phyloP scores from a whole-genome alignment of 73 alveolate genomes.

The Paramecium tetraurelia region DNA sequence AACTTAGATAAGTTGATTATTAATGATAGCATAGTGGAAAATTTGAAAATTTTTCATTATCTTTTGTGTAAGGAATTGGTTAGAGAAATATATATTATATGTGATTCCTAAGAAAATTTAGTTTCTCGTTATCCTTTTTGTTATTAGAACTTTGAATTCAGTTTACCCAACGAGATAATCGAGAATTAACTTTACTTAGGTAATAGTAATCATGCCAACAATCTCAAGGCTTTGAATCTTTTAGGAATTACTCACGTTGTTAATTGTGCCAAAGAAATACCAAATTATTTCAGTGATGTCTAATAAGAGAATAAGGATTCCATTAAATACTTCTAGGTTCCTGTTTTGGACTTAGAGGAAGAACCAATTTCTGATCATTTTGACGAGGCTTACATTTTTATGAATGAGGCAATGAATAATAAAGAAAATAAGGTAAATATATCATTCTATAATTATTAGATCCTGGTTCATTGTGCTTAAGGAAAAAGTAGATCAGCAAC shows the following conservation, averaged over 20 bases:
- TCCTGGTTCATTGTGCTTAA: constrained; percentile 87
- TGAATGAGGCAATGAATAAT: constrained; percentile 28
- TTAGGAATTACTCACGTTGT: constrained; percentile 79
- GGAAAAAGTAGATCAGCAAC: constrained; percentile 87
- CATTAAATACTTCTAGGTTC: constrained; percentile 26
- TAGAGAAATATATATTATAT: neutral
- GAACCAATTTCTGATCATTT: constrained; percentile 43
- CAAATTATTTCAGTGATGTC: constrained; percentile 60
- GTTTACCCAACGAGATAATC: constrained; percentile 70
- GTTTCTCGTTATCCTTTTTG: neutral
- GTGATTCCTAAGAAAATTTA: neutral
- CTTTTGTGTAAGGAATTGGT: neutral
- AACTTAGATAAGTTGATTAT: neutral
- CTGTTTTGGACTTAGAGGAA: constrained; percentile 50
- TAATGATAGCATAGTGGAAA: neutral
- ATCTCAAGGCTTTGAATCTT: constrained; percentile 52
- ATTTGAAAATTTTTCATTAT: neutral
- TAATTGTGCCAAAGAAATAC: constrained; percentile 71
- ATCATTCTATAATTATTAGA: neutral
- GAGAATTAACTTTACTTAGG: constrained; percentile 72
- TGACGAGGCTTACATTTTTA: constrained; percentile 58
- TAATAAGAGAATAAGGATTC: constrained; percentile 50
- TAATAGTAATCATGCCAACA: constrained; percentile 65
- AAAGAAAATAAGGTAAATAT: neutral
- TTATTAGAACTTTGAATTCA: neutral